These are phyloP conservation scores for Boletus pseudo-olivaceus DNA, from an alignment of 768 basidiomycete species.

Conservation along the genomic window DNA sequence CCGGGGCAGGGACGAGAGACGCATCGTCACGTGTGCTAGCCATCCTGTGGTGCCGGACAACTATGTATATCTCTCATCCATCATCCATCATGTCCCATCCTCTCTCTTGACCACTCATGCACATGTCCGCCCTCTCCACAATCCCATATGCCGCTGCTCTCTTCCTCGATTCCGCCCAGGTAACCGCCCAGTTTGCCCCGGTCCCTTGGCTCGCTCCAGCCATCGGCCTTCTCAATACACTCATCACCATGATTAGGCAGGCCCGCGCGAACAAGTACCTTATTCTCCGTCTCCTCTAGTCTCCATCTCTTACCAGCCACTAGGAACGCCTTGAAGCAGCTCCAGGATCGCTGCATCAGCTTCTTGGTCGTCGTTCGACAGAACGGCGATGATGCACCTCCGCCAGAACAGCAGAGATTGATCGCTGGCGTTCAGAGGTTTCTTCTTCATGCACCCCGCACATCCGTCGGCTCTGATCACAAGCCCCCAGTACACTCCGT, in stretches of 20 bases:
- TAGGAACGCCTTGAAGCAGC: conserved; percentile 43
- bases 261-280: conserved; percentile 47
- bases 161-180: conserved; percentile 34
- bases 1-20: conserved; percentile 47
- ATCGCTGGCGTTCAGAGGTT: conserved; percentile 34
- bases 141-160: conserved; percentile 9
- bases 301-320: conserved; percentile 1
- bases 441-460: neutral
- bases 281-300: neutral
- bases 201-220: conserved; percentile 46
- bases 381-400: conserved; percentile 25
- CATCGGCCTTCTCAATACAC: conserved; percentile 39
- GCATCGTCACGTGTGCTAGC: conserved; percentile 27
- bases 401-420: conserved; percentile 32
- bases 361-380: conserved; percentile 40
- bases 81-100: neutral
- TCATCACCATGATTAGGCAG: conserved; percentile 46
- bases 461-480: conserved; percentile 7
- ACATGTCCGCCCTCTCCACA: conserved; percentile 12
- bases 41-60: conserved; percentile 20
- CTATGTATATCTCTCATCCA: neutral
- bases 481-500: conserved; percentile 26
- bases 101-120: conserved; percentile 1
- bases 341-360: conserved; percentile 45
- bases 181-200: conserved; percentile 45